These are phyloP conservation scores for Tephrocybe sp. DNA, from an alignment of 768 basidiomycete species.

Conservation along the genomic window DNA sequence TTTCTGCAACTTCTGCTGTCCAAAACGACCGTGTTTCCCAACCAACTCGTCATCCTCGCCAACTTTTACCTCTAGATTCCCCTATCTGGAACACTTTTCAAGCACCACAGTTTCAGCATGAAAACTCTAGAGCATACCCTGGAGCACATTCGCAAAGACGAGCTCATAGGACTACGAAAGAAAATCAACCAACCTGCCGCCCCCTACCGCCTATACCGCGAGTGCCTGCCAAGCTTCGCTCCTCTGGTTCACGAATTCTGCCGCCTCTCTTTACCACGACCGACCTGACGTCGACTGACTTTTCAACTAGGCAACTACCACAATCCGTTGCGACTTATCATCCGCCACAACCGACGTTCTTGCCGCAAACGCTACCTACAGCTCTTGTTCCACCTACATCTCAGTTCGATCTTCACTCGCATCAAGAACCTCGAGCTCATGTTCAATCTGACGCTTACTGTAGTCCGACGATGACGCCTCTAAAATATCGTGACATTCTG, in stretches of 20 bases:
- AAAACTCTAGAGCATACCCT: neutral
- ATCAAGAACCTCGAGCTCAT: neutral
- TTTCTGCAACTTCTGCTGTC: neutral
- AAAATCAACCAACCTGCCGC: neutral
- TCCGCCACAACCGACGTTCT: no score
- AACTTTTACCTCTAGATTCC: neutral
- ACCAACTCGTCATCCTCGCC: neutral
- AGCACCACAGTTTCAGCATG: neutral
- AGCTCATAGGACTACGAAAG: slow-evolving; percentile 4
- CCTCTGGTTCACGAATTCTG: slow-evolving; percentile 3
- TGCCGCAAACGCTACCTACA: neutral
- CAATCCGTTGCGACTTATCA: no score
- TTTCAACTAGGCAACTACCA: no score
- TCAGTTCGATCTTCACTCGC: neutral
- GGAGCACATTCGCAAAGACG: neutral
- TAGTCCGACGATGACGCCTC: slow-evolving; percentile 26
- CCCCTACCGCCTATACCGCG: neutral
- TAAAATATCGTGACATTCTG: slow-evolving; percentile 36
- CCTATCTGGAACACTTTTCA: neutral
- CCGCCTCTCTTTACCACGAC: slow-evolving; percentile 6
- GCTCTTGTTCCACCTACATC: neutral
- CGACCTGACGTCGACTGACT: no score
- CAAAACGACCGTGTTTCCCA: neutral
- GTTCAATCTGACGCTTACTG: slow-evolving; percentile 15
- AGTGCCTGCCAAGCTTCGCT: neutral